Evolutionary conservation across 768 basidiomycete genomes (phyloP), one percentile per base, ranked within the genome.

Genomic region (Pisolithus marmoratus): DNA sequence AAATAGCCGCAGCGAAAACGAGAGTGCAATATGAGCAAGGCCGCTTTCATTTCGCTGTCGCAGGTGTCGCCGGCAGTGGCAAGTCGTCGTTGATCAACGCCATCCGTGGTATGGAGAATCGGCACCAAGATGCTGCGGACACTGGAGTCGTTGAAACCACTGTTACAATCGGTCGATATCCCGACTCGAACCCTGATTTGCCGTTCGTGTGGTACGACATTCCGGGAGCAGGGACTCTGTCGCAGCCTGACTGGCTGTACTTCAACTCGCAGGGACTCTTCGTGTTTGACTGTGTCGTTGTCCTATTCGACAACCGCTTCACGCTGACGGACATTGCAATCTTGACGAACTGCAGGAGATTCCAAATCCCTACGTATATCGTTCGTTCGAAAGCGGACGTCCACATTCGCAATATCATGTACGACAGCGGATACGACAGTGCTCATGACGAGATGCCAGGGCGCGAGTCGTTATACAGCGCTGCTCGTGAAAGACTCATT

Each of bases 31-130:
- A 56, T 27, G 19, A 36, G 38, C 59, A 62, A 24, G 61, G 59
- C 4, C 45, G 58, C 19, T 59, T 61, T 34, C 64, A 68, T 52
- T 58, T 68, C 44, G 66, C 63, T 24, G 51, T 68, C 43, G 63
- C 61, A 48, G 64, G 66, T 17, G 38, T 51, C 29, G 55, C 60
- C 2, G 64, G 63, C 8, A 60, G 53, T 19, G 66, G 66, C 11
- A 68, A 68, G 46, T 66, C 65, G 11, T 66, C 65, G 19, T 50
- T 68, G 49, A 54, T 68, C 46, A 66, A 68, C 49, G 57, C 62
- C 37, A 57, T 63, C 36, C 59, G 66, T 20, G 65, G 65, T 11
- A 37, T 65, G 27, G 29, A 38, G 20, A 60, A 60, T 46, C 37
- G 49, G 1, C 41, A 55, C 29, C 37, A 26, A 22, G 53, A 53